phyloP scores from a whole-genome alignment of 139 green algal genomes.

The Tetraselmis striata region DNA sequence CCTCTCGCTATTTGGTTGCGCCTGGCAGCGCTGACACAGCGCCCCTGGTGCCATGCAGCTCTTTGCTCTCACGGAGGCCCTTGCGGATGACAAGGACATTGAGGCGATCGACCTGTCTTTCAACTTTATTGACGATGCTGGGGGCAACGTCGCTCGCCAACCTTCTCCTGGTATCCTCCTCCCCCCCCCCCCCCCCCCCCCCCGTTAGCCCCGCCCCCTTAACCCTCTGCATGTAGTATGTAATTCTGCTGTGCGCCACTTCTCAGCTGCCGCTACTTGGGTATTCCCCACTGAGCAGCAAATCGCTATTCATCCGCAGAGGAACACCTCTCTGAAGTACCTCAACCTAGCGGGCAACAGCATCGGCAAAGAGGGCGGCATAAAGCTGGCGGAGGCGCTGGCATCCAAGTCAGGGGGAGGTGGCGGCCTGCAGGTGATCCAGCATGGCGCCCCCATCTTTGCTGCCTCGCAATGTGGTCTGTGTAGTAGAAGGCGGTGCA shows the following conservation, averaged over 20 bases:
- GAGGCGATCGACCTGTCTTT: constrained; percentile 27
- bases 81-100: constrained; percentile 25
- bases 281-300: too few species aligned
- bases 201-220: too few species aligned
- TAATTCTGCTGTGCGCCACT: too few species aligned
- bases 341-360: constrained; percentile 41
- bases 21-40: too few species aligned
- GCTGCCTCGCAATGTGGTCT: too few species aligned
- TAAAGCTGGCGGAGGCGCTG: constrained; percentile 19
- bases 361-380: constrained; percentile 24
- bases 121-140: constrained; percentile 43
- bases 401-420: neutral
- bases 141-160: constrained; percentile 4
- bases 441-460: neutral
- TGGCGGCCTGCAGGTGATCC: neutral
- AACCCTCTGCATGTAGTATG: too few species aligned
- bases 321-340: constrained; percentile 14
- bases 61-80: constrained; percentile 32
- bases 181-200: too few species aligned
- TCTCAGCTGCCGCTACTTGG: too few species aligned
- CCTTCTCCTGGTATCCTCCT: too few species aligned
- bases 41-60: constrained; percentile 26
- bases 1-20: too few species aligned
- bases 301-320: too few species aligned
- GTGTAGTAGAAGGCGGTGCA: too few species aligned